phyloP scores from a whole-genome alignment of 768 basidiomycete genomes.

The Dioszegia hungarica region DNA sequence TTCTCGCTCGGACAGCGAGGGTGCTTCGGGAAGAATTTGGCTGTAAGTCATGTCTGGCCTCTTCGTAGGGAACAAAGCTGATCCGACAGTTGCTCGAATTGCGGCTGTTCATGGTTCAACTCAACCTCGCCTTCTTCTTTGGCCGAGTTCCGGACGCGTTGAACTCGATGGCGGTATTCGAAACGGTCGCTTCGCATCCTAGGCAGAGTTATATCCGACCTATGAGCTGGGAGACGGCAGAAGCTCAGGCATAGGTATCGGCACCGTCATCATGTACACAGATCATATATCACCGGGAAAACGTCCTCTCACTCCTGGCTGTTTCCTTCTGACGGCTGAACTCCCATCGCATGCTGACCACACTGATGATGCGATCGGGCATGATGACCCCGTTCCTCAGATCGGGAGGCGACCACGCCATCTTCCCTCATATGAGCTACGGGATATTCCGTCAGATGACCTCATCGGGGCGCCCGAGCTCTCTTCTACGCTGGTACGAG shows the following conservation, averaged over 20 bases:
- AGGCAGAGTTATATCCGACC: constrained; percentile 27
- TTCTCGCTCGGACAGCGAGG: constrained; percentile 38
- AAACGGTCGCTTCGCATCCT: constrained; percentile 35
- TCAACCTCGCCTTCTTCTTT: constrained; percentile 42
- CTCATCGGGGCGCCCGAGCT: too few species aligned
- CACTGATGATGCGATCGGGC: too few species aligned
- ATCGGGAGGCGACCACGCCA: too few species aligned
- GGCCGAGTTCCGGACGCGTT: constrained; percentile 23
- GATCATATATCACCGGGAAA: too few species aligned
- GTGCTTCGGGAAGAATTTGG: constrained; percentile 43
- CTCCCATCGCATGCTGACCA: too few species aligned
- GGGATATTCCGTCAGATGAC: too few species aligned
- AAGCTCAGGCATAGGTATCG: not conserved
- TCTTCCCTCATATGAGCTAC: too few species aligned
- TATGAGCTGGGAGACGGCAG: constrained; percentile 15
- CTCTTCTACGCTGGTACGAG: too few species aligned
- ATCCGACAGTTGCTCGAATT: constrained; percentile 34
- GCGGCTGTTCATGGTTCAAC: constrained; percentile 31
- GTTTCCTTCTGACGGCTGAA: too few species aligned
- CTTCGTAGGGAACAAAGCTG: not conserved
- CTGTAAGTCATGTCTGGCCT: constrained; percentile 19
- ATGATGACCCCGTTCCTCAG: too few species aligned
- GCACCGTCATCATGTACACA: too few species aligned
- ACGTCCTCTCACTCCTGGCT: too few species aligned
- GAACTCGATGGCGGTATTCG: constrained; percentile 18